Conservation (phyloP, 1,284 basidiomycete genomes). For the Blastosporella zonata region DNA sequence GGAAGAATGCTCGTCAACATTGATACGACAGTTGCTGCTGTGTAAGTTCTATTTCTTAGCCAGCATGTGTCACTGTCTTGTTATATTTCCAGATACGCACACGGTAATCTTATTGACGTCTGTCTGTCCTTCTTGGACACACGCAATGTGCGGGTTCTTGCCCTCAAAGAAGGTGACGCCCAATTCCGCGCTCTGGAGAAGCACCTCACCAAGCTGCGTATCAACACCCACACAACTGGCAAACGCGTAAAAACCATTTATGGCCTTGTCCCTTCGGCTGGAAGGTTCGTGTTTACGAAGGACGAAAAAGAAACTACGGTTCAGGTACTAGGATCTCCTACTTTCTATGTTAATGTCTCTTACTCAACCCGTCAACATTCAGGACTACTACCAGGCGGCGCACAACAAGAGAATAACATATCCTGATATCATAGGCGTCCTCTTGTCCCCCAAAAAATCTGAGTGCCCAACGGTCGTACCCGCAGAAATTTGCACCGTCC, state of each 20-base stretch:
- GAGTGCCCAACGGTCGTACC: slow-evolving; percentile 10
- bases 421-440: slow-evolving; percentile 12
- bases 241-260: slow-evolving; percentile 11
- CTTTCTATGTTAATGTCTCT: not conserved
- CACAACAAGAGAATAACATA: slow-evolving; percentile 6
- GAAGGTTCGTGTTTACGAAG: slow-evolving; percentile 11
- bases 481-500: slow-evolving; percentile 10
- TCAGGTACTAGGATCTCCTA: not conserved
- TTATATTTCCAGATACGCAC: slow-evolving; percentile 3
- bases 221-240: slow-evolving; percentile 10
- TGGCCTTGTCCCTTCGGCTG: slow-evolving; percentile 13
- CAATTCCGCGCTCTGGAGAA: slow-evolving; percentile 12
- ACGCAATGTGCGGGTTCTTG: slow-evolving; percentile 11
- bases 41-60: slow-evolving; percentile 7
- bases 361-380: not conserved
- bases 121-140: slow-evolving; percentile 14
- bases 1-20: slow-evolving; percentile 16
- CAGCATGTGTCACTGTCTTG: not conserved
- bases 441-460: not conserved
- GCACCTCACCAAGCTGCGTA: slow-evolving; percentile 6
- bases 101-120: slow-evolving; percentile 9
- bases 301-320: slow-evolving; percentile 11
- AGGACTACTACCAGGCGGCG: slow-evolving; percentile 12
- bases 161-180: not conserved
- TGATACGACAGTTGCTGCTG: slow-evolving; percentile 11